Conservation (phyloP, 2,329 filamentous ascomycete species). For the Aspergillus aculeatinus region DNA sequence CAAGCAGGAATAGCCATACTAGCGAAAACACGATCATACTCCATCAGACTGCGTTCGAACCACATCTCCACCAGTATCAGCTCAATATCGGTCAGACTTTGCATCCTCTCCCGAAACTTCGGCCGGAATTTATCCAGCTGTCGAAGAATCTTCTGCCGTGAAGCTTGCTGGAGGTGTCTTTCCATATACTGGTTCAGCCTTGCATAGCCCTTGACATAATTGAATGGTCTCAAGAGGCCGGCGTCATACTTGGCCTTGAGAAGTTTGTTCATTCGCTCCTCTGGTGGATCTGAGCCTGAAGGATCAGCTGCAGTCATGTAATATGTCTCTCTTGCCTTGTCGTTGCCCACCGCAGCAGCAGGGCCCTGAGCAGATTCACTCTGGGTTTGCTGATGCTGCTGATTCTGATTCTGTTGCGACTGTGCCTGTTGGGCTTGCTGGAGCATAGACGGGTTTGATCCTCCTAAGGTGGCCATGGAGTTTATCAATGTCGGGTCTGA, state of each 20-base stretch:
- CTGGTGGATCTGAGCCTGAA: conserved; percentile 78
- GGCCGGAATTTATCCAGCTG: conserved; percentile 91
- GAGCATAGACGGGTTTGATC: conserved; percentile 32
- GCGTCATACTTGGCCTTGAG: conserved; percentile 95
- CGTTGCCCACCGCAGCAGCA: conserved; percentile 61
- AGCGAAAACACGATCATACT: conserved; percentile 96
- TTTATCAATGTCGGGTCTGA: conserved; percentile 57
- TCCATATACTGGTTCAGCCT: conserved; percentile 90
- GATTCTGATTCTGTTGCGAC: conserved; percentile 32
- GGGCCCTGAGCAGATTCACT: conserved; percentile 62
- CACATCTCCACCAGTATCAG: conserved; percentile 97
- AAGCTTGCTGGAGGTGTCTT: conserved; percentile 74
- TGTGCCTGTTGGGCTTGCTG: conserved; percentile 38
- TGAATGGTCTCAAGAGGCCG: conserved; percentile 91
- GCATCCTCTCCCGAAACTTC: conserved; percentile 93
- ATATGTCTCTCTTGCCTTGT: conserved; percentile 75
- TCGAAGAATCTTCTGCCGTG: conserved; percentile 85
- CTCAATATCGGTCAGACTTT: conserved; percentile 88
- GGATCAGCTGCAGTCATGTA: conserved; percentile 97
- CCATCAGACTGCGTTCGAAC: conserved; percentile 95
- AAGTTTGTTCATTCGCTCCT: conserved; percentile 92
- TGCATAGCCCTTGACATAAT: conserved; percentile 96
- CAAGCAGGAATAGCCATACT: conserved; percentile 98
- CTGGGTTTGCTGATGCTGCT: conserved; percentile 32
- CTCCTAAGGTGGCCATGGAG: conserved; percentile 39